phyloP scores from a whole-genome alignment of 2,329 filamentous ascomycete species.

The Thelonectria olida region DNA sequence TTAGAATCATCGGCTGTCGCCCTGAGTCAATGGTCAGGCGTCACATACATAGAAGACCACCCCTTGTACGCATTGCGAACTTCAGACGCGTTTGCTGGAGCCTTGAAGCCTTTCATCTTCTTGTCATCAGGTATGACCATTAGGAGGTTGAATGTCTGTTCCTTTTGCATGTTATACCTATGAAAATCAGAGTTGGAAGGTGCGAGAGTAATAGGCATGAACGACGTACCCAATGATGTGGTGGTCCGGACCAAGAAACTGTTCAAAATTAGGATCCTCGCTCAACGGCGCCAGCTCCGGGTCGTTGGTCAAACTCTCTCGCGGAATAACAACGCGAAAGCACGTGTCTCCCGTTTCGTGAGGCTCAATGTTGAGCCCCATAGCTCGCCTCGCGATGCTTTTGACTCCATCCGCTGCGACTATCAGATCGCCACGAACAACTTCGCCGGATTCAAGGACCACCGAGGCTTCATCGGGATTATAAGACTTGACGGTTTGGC shows the following conservation, averaged over 20 bases:
- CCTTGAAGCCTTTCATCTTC: conserved; percentile 18
- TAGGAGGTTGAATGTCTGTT: conserved; percentile 13
- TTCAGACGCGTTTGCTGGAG: conserved; percentile 11
- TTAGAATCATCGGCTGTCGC: background rate
- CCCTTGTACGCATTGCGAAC: conserved; percentile 12
- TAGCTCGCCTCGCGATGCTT: conserved; percentile 9
- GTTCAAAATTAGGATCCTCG: conserved; percentile 10
- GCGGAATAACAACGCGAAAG: conserved; percentile 15
- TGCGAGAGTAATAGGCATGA: too few species aligned
- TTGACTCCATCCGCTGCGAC: conserved; percentile 19
- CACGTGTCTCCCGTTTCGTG: conserved; percentile 21
- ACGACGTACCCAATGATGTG: conserved; percentile 19
- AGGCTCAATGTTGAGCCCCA: conserved; percentile 5
- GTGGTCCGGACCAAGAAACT: conserved; percentile 15
- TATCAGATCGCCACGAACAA: conserved; percentile 1
- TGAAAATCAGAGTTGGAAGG: background rate
- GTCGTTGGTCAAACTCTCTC: conserved; percentile 5
- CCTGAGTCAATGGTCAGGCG: background rate
- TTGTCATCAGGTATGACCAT: conserved; percentile 16
- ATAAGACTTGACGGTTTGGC: conserved; percentile 1
- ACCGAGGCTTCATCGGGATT: conserved; percentile 1
- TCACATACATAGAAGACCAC: conserved; percentile 12
- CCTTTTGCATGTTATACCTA: conserved; percentile 19
- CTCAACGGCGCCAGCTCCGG: conserved; percentile 13
- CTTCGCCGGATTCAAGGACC: conserved; percentile 3